phyloP scores from a whole-genome alignment of 2,329 filamentous ascomycete species.

The Cercospora sp. region DNA sequence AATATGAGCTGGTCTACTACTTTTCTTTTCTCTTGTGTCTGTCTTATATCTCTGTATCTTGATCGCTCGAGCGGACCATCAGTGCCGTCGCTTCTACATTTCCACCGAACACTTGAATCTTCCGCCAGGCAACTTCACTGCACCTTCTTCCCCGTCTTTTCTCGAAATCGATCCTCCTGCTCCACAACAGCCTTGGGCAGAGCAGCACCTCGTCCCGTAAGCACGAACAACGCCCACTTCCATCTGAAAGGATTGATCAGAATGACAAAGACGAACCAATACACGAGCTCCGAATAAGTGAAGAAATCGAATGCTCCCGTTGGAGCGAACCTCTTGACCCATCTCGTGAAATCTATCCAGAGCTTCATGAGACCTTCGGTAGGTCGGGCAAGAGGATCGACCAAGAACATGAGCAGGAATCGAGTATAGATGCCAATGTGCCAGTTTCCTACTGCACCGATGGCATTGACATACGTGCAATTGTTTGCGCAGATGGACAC shows the following conservation, averaged over 20 bases:
- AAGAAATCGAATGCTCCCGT: constrained; percentile 85
- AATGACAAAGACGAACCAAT: constrained; percentile 81
- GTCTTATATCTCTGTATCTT: too few relatives aligned
- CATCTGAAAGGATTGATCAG: constrained; percentile 80
- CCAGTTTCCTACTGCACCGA: constrained; percentile 81
- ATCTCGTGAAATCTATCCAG: constrained; percentile 81
- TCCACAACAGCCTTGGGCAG: constrained; percentile 67
- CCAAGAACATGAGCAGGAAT: constrained; percentile 81
- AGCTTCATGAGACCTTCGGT: constrained; percentile 72
- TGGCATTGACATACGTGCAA: constrained; percentile 77
- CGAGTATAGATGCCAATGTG: constrained; percentile 89
- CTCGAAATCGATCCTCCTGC: constrained; percentile 62
- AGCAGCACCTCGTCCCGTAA: constrained; percentile 69
- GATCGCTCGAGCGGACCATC: neutral
- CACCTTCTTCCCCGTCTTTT: constrained; percentile 39
- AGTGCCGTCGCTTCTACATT: neutral
- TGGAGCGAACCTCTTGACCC: constrained; percentile 68
- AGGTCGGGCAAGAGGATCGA: constrained; percentile 74
- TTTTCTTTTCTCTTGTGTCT: neutral
- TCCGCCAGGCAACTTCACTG: neutral
- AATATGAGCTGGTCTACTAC: constrained; percentile 12
- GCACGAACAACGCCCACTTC: constrained; percentile 86
- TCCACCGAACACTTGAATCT: neutral
- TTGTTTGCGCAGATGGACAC: constrained; percentile 78
- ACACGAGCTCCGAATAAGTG: constrained; percentile 79